Conservation (phyloP, 306 rosid genomes). For the Cicer pinnatifidum region DNA sequence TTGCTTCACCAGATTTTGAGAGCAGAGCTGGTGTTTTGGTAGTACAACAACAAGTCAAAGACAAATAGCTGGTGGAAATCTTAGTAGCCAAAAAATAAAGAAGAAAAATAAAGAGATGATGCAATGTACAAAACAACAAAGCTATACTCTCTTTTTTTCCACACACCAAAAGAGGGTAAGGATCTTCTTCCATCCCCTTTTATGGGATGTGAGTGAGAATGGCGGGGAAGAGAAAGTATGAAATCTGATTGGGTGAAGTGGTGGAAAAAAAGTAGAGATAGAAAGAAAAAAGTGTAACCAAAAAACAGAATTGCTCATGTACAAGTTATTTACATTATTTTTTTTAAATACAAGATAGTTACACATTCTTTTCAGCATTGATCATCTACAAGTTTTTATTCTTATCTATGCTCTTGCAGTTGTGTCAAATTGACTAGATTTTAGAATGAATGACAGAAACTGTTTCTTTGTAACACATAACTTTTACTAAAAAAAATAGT, state of each 20-base stretch:
- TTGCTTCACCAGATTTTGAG: slow-evolving; percentile 59
- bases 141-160: neutral
- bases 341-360: neutral
- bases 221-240: no score
- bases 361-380: neutral
- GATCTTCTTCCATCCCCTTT: neutral
- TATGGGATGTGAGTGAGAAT: no score
- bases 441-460: neutral
- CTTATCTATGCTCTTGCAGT: neutral
- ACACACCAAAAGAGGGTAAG: neutral
- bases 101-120: neutral
- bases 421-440: neutral
- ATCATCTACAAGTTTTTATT: neutral
- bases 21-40: slow-evolving; percentile 56
- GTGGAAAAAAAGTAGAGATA: neutral
- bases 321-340: slow-evolving; percentile 9
- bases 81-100: neutral
- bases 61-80: slow-evolving; percentile 6
- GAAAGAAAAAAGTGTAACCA: neutral
- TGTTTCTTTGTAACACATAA: neutral
- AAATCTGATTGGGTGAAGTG: neutral
- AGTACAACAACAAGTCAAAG: slow-evolving; percentile 56
- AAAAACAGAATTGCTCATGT: neutral
- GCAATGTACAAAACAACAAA: neutral
- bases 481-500: neutral